Conservation (phyloP, 768 basidiomycete genomes). For the Cyclocybe aegerita region DNA sequence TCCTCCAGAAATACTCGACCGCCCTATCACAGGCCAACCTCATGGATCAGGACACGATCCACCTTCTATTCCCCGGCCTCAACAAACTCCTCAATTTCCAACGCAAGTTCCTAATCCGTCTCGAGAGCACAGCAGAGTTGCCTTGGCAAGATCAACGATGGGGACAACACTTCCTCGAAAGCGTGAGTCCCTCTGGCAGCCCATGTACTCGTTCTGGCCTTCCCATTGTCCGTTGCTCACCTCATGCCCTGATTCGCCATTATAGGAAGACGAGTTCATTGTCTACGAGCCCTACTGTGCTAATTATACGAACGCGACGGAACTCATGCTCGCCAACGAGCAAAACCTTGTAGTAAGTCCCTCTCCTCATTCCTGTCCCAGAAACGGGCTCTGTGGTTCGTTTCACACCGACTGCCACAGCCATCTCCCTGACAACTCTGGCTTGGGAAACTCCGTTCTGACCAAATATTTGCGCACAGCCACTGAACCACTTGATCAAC, state of each 20-base stretch:
- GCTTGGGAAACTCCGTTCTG: conserved; percentile 31
- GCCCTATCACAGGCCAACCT: conserved; percentile 79
- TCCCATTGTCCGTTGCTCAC: conserved; percentile 42
- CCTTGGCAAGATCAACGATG: conserved; percentile 86
- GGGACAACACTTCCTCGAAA: conserved; percentile 82
- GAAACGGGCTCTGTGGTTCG: conserved; percentile 13
- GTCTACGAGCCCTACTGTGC: conserved; percentile 98
- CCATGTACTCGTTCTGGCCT: conserved; percentile 37
- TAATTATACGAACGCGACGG: conserved; percentile 86
- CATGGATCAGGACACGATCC: conserved; percentile 93
- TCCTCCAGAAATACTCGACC: conserved; percentile 79
- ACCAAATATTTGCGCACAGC: conserved; percentile 53
- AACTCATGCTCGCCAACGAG: conserved; percentile 83
- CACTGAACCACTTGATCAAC: conserved; percentile 82
- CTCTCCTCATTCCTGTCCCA: conserved; percentile 16
- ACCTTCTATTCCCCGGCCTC: conserved; percentile 92
- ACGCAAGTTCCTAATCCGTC: conserved; percentile 85
- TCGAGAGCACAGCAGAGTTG: conserved; percentile 83
- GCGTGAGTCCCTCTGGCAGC: conserved; percentile 52
- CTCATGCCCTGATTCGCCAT: conserved; percentile 32
- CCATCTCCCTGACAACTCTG: conserved; percentile 35
- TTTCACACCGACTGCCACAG: conserved; percentile 22
- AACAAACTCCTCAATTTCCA: conserved; percentile 97
- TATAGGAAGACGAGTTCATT: conserved; percentile 93
- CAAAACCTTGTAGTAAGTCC: conserved; percentile 78